Base-by-base conservation (phyloP, 2,329 filamentous ascomycete genomes). In the Xylaria multiplex region DNA sequence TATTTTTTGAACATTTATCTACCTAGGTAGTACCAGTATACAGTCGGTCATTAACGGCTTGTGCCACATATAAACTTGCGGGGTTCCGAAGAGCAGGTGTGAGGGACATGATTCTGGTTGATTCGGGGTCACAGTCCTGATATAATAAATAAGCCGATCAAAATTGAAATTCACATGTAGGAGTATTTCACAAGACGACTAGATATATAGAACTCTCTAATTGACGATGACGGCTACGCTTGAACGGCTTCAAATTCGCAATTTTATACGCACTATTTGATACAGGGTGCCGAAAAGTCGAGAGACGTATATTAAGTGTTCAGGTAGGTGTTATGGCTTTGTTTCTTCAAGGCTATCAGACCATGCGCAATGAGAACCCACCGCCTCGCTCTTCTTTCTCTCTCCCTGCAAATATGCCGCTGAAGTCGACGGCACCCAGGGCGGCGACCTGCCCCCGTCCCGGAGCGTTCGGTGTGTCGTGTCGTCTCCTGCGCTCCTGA, bases 381-480 rank as follows among this genome's bases (percentile, higher is more conserved):
- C 87, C 90, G 3, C 90, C 89, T 58, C 82, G 83, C 75, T 90
- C 88, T 74, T 90, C 89, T 69, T 82, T 85, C 59, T 90, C 85
- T 40, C 89, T 84, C 2, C 88, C 86, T 11, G 88, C 86, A 77
- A 93, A 93, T 45, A 93, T 90, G 69, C 89, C 86, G 60, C 86
- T 89, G 73, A 93, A 89, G 77, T 93, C 91, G 11, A 86, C 81
- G 2, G 82, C 81, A 0, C 84, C 83, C 2, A 88, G 71, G 4
- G 83, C 82, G 0, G 85, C 82, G 1, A 87, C 88, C 64, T 86
- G 88, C 0, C 93, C 94, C 37, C 95, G 84, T 45, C 86, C 87
- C 0, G 96, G 96, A 6, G 96, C 96, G 77, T 93, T 90, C 0
- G 96, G 96, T 69, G 90, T 94, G 66, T 89, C 88, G 66, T 87